These are phyloP conservation scores for Penicillium cinerascens DNA, from an alignment of 495 filamentous ascomycete species.

Conservation along the genomic window DNA sequence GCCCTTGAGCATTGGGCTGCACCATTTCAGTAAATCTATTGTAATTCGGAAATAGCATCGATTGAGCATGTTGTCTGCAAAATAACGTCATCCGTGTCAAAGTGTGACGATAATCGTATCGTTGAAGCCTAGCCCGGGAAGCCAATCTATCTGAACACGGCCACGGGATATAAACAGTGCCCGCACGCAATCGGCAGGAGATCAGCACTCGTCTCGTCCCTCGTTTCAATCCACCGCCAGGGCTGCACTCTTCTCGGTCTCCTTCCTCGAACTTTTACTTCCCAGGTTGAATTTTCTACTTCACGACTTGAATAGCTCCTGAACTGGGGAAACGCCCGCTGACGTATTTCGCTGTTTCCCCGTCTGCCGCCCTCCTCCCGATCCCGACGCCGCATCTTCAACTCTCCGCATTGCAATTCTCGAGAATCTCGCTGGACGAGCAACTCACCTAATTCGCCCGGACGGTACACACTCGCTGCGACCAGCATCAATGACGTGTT, in stretches of 20 bases:
- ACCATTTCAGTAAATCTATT: neutral
- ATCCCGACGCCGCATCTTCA: neutral
- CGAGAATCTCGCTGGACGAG: neutral
- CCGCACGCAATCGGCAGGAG: neutral
- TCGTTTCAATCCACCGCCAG: neutral
- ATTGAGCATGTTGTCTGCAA: too few species aligned
- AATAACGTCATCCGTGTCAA: too few species aligned
- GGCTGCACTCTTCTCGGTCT: neutral
- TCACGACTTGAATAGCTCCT: neutral
- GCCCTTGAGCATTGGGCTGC: neutral
- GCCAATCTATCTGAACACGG: neutral
- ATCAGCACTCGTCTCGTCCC: neutral
- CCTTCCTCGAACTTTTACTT: neutral
- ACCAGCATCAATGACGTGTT: neutral
- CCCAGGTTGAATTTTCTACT: neutral
- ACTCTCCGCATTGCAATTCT: neutral
- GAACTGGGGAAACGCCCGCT: neutral
- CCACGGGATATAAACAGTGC: neutral
- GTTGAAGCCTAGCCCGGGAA: neutral
- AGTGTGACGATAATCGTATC: neutral
- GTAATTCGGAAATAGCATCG: too few species aligned
- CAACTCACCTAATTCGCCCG: neutral
- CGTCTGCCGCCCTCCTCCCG: neutral
- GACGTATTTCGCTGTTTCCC: constrained; percentile 6
- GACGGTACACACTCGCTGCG: neutral